Evolutionary conservation across 2,329 filamentous ascomycete genomes (phyloP), one percentile per base, ranked within the genome.

Genomic region (Paraconiothyrium brasiliense): DNA sequence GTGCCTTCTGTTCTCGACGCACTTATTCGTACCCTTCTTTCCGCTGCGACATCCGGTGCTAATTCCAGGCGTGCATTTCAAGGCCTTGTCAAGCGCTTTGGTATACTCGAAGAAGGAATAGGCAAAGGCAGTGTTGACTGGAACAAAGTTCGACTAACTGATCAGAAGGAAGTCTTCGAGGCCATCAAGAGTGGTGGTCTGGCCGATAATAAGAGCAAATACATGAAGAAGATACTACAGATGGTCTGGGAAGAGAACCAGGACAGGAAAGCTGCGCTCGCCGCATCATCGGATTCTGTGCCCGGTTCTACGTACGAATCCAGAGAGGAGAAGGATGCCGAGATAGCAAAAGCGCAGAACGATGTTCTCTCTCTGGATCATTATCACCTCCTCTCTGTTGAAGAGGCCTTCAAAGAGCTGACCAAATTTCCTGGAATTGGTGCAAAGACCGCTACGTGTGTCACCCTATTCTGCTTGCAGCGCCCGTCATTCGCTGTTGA

Each of bases 51-150:
- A 0, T 85, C 84, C 0, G 82, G 82, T 51, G 82, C 76, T 16
- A 90, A 90, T 47, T 89, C 91, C 0, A 87, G 87, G 22, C 84
- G 82, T 44, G 90, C 91, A 6, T 87, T 94, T 64, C 81, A 84
- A 61, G 89, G 88, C 0, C 82, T 95, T 0, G 86, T 90, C 2
- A 71, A 85, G 20, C 84, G 80, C 37, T 93, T 90, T 64, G 90
- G 91, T 0, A 82, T 87, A 20, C 78, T 90, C 3, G 75, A 87
- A 35, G 82, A 85, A 46, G 88, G 90, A 7, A 79, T 90, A 10
- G 90, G 90, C 5, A 88, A 89, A 67, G 90, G 89, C 3, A 92
- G 89, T 58, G 89, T 93, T 8, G 83, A 93, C 72, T 94, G 91
- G 90, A 87, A 92, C 67, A 87, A 86, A 10, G 89, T 94, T 1